phyloP scores from a whole-genome alignment of 129 eudicot genomes.

The Arctium lappa region DNA sequence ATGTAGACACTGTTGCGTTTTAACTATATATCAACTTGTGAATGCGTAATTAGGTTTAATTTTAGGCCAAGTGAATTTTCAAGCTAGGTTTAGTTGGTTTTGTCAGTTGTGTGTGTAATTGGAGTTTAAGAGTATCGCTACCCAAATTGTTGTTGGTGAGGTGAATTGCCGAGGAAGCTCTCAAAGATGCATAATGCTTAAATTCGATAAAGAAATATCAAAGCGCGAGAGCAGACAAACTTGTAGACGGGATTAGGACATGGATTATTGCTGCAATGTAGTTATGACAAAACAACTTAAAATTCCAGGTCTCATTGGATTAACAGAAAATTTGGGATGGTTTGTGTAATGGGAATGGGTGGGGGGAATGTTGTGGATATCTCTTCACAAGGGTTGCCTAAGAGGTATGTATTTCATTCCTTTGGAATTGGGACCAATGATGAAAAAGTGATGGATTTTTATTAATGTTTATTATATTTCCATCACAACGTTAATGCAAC shows the following conservation, averaged over 20 bases:
- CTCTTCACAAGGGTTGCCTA: neutral
- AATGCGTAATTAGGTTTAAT: constrained; percentile 18
- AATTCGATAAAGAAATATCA: neutral
- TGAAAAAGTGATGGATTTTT: constrained; percentile 4
- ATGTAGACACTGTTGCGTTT: neutral
- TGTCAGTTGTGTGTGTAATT: neutral
- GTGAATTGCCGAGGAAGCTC: neutral
- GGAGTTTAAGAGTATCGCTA: neutral
- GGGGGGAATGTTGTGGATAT: neutral
- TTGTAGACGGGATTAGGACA: constrained; percentile 12
- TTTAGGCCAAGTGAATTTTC: neutral
- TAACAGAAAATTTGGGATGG: neutral
- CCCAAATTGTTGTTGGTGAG: neutral
- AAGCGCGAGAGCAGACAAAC: neutral
- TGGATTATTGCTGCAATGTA: constrained; percentile 27
- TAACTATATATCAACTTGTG: neutral
- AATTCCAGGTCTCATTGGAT: neutral
- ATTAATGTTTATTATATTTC: neutral
- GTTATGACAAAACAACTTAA: neutral
- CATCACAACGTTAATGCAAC: neutral
- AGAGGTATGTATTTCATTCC: neutral
- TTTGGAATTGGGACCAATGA: neutral
- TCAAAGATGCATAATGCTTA: neutral
- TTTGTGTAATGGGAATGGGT: neutral
- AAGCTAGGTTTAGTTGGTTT: constrained; percentile 6